Evolutionary conservation across 352 stramenopile genomes (phyloP).

Genomic region (Globisporangium echinulatum): DNA sequence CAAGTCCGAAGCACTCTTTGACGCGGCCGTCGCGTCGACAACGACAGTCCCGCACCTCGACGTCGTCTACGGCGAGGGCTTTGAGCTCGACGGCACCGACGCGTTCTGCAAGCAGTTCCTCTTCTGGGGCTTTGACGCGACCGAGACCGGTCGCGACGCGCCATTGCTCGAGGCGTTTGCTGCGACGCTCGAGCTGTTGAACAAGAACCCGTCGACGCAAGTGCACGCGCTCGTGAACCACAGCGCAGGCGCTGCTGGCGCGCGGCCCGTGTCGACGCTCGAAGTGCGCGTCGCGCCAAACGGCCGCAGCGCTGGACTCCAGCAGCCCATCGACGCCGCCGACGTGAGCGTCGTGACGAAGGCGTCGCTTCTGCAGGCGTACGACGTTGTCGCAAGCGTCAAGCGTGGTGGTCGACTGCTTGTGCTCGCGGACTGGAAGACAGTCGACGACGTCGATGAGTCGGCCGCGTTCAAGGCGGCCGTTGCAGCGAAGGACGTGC

Average conservation of each 20-base stretch:
- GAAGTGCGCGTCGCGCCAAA: constrained; percentile 51
- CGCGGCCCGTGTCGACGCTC: constrained; percentile 38
- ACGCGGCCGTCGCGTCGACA: constrained; percentile 35
- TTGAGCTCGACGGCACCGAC: constrained; percentile 34
- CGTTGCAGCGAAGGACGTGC: constrained; percentile 40
- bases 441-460: constrained; percentile 53
- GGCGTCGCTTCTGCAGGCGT: constrained; percentile 34
- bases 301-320: constrained; percentile 22
- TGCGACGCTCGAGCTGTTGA: constrained; percentile 40
- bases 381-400: constrained; percentile 45
- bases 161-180: constrained; percentile 28
- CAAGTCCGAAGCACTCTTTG: constrained; percentile 69
- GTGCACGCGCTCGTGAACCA: constrained; percentile 55
- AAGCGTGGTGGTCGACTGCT: constrained; percentile 51
- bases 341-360: constrained; percentile 57
- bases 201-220: constrained; percentile 60
- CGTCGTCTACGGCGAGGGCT: constrained; percentile 40
- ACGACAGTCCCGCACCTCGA: constrained; percentile 47
- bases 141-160: constrained; percentile 31
- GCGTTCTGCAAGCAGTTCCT: constrained; percentile 85
- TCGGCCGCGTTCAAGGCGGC: constrained; percentile 42
- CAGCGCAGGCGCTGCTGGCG: constrained; percentile 20
- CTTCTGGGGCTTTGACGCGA: constrained; percentile 84
- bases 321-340: constrained; percentile 45
- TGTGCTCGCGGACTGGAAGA: constrained; percentile 58